Conservation (phyloP, 2,329 filamentous ascomycete genomes). For the Aspergillus calidoustus region DNA sequence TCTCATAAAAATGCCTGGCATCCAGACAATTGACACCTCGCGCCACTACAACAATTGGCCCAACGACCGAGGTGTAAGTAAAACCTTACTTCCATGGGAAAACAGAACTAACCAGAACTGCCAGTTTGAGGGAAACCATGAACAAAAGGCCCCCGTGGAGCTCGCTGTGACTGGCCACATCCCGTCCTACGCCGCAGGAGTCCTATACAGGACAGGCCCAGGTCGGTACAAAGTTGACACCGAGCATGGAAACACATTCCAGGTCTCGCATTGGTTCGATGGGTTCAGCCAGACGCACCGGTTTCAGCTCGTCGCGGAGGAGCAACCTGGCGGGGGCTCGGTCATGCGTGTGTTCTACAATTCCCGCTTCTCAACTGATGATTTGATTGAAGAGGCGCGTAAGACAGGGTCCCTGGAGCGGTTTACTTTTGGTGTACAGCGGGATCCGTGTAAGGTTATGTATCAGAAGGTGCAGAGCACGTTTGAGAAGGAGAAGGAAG, state of each 20-base stretch:
- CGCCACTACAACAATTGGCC: slow-evolving; percentile 54
- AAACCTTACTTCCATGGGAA: neutral
- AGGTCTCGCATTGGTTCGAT: slow-evolving; percentile 79
- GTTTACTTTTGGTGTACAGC: slow-evolving; percentile 71
- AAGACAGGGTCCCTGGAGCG: slow-evolving; percentile 61
- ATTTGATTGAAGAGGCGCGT: slow-evolving; percentile 64
- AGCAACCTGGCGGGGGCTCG: slow-evolving; percentile 32
- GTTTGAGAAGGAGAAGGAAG: slow-evolving; percentile 40
- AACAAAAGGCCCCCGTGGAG: slow-evolving; percentile 68
- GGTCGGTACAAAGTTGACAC: slow-evolving; percentile 68
- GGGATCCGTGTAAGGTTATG: slow-evolving; percentile 74
- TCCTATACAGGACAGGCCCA: slow-evolving; percentile 75
- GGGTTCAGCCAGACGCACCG: slow-evolving; percentile 71
- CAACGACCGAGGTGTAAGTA: slow-evolving; percentile 55
- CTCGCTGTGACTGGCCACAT: slow-evolving; percentile 69
- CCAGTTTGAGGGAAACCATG: slow-evolving; percentile 70
- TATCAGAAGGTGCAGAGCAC: slow-evolving; percentile 65
- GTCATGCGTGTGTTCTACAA: slow-evolving; percentile 65
- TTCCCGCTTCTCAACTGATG: slow-evolving; percentile 70
- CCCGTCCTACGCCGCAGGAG: slow-evolving; percentile 71
- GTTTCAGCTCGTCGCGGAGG: slow-evolving; percentile 66
- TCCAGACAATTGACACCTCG: neutral
- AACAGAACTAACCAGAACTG: slow-evolving; percentile 15
- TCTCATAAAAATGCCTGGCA: slow-evolving; percentile 3
- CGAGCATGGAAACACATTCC: slow-evolving; percentile 60